phyloP scores from a whole-genome alignment of 2,329 filamentous ascomycete genomes.

The Neurospora sp. region DNA sequence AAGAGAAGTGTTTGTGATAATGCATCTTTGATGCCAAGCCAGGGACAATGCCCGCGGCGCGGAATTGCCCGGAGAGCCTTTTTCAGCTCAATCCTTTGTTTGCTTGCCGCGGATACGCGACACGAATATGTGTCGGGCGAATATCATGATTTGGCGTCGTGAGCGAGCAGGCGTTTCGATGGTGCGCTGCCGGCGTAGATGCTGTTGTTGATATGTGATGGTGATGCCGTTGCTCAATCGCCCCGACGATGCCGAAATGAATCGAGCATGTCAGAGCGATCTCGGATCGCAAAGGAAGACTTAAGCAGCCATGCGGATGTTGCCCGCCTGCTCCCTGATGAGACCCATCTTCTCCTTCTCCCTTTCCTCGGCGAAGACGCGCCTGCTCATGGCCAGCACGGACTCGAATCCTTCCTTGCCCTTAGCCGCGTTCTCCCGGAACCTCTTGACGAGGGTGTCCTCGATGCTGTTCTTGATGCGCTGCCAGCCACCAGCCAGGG shows the following conservation, averaged over 20 bases:
- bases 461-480: slow-evolving; percentile 95
- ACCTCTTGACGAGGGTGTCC: slow-evolving; percentile 78
- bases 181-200: not conserved
- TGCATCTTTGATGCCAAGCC: not conserved
- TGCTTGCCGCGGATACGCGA: not conserved
- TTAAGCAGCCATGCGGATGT: slow-evolving; percentile 18
- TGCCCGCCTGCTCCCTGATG: slow-evolving; percentile 20
- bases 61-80: not conserved
- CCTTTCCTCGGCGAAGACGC: slow-evolving; percentile 84
- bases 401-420: slow-evolving; percentile 92
- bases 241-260: not conserved
- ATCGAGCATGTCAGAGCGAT: not conserved
- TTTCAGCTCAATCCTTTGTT: not conserved
- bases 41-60: not conserved
- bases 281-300: not conserved
- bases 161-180: not conserved
- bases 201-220: not conserved
- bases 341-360: slow-evolving; percentile 41
- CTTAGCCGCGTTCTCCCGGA: slow-evolving; percentile 82
- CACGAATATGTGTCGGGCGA: not conserved
- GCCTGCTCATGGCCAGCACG: slow-evolving; percentile 84
- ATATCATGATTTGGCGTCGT: not conserved
- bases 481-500: slow-evolving; percentile 92
- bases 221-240: not conserved
- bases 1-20: not conserved